A percentile compares a stretch with the other conserved stretches of the same genome.
Conservation (phyloP, 192 early-diverging fungal species). For the Coemansia sp. region DNA sequence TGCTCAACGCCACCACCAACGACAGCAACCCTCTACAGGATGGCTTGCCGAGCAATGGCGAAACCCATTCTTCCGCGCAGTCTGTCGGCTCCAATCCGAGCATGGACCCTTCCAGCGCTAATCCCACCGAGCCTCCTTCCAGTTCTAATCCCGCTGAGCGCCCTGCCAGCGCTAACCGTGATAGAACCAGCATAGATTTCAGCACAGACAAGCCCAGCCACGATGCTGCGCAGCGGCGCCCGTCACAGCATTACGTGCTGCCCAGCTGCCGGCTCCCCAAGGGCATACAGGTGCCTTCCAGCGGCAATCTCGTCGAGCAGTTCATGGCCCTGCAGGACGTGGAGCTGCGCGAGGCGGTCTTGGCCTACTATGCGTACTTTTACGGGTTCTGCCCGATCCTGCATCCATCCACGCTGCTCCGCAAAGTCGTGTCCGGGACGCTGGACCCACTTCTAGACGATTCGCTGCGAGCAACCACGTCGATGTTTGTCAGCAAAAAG, state of each 20-base stretch:
- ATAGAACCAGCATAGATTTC: too few relatives aligned
- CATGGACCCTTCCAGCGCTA: background rate
- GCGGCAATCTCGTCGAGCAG: conserved; percentile 12
- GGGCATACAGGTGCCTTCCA: conserved; percentile 1
- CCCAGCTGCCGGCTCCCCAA: conserved; percentile 10
- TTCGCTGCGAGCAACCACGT: conserved; percentile 23
- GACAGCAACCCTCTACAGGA: background rate
- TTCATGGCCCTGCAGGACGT: conserved; percentile 6
- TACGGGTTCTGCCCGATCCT: conserved; percentile 34
- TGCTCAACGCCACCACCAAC: conserved; percentile 19
- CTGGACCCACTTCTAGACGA: conserved; percentile 24
- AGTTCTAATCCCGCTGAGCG: background rate
- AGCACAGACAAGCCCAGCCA: too few relatives aligned
- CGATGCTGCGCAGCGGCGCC: background rate
- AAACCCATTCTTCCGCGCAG: too few relatives aligned
- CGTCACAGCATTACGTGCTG: conserved; percentile 6
- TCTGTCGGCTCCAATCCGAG: background rate
- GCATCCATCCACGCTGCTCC: conserved; percentile 37
- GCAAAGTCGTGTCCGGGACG: conserved; percentile 15
- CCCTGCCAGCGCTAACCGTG: background rate
- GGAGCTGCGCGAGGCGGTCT: conserved; percentile 23
- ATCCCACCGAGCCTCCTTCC: background rate
- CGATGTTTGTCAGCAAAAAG: conserved; percentile 12
- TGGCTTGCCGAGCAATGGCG: too few relatives aligned
- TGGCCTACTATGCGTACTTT: conserved; percentile 31